These are phyloP conservation scores for Casuarina glauca DNA, from an alignment of 306 rosid species.

Conservation along the genomic window DNA sequence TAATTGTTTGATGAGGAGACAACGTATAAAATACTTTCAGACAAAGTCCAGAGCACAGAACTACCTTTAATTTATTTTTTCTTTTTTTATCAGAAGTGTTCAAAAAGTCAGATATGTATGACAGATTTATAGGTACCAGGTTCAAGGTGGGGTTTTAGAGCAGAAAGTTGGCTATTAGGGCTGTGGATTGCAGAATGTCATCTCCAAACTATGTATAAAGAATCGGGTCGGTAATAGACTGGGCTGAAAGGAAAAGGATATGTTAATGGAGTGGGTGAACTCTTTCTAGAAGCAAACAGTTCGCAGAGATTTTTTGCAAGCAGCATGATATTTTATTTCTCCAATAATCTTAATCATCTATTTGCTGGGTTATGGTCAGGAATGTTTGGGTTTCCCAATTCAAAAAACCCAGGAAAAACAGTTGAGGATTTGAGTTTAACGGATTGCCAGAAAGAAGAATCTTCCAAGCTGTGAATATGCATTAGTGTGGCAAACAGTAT, in stretches of 20 bases:
- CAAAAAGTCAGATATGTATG: neutral
- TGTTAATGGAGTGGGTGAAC: neutral
- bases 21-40: conserved; percentile 1
- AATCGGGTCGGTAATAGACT: neutral
- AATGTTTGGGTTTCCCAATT: too few relatives aligned
- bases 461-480: neutral
- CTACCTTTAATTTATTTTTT: neutral
- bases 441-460: neutral
- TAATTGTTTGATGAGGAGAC: neutral
- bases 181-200: neutral
- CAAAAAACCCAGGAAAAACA: too few relatives aligned
- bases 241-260: neutral
- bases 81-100: neutral
- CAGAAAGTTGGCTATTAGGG: neutral
- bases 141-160: neutral
- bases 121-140: neutral
- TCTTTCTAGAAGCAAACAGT: neutral
- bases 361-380: too few relatives aligned
- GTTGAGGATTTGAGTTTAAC: neutral
- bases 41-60: neutral
- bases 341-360: too few relatives aligned
- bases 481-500: neutral
- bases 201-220: neutral
- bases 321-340: too few relatives aligned
- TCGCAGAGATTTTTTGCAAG: too few relatives aligned